Conservation (phyloP, 345 rosid species). For the Melaleuca alternifolia region DNA sequence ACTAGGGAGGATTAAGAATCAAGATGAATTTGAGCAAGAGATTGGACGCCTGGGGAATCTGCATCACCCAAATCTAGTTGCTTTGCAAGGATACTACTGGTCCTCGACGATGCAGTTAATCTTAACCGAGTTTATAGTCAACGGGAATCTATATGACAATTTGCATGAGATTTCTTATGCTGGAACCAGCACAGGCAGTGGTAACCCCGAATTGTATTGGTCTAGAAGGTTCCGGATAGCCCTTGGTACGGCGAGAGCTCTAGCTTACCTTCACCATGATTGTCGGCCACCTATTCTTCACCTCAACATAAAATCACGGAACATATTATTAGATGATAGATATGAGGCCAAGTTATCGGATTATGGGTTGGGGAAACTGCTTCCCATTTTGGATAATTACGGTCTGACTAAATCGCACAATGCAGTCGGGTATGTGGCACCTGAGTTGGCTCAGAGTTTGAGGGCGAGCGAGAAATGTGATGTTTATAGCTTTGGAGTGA, state of each 20-base stretch:
- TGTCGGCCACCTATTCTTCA: constrained; percentile 84
- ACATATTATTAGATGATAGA: constrained; percentile 69
- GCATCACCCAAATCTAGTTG: constrained; percentile 59
- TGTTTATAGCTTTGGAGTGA: constrained; percentile 85
- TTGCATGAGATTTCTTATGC: constrained; percentile 47
- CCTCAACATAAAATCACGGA: constrained; percentile 81
- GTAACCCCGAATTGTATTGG: constrained; percentile 64
- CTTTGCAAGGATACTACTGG: constrained; percentile 89
- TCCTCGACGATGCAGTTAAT: constrained; percentile 77
- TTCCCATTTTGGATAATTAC: constrained; percentile 67
- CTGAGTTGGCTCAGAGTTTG: constrained; percentile 80
- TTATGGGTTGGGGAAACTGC: constrained; percentile 71
- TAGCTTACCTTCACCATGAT: constrained; percentile 88
- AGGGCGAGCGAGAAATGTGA: constrained; percentile 80
- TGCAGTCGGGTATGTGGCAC: constrained; percentile 98
- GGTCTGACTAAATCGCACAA: constrained; percentile 70
- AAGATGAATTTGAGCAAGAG: constrained; percentile 90
- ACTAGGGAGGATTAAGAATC: constrained; percentile 75
- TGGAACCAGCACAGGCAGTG: constrained; percentile 54
- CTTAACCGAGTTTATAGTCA: constrained; percentile 58
- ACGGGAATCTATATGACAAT: constrained; percentile 76
- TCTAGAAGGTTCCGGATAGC: constrained; percentile 82
- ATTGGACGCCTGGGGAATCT: constrained; percentile 70
- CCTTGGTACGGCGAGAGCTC: constrained; percentile 75
- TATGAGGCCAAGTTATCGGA: constrained; percentile 82